phyloP scores from a whole-genome alignment of 257 asterid genomes.

The Thymus quinquecostatus region DNA sequence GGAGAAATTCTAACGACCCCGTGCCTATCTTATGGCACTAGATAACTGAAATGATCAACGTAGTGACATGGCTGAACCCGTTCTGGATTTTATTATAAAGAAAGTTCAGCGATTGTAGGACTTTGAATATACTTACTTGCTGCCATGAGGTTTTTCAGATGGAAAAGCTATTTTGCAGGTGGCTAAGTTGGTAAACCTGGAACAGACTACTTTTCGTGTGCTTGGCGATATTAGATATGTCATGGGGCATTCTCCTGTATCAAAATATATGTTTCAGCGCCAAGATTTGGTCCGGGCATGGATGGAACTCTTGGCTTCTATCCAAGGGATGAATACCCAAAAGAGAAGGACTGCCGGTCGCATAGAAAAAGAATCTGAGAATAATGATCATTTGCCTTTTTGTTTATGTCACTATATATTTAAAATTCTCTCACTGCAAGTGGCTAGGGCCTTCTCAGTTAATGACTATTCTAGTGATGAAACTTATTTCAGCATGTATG shows the following conservation, averaged over 20 bases:
- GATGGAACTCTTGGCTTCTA: constrained; percentile 84
- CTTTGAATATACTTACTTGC: constrained; percentile 2
- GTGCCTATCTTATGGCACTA: constrained; percentile 12
- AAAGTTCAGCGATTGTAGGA: background rate
- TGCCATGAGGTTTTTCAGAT: background rate
- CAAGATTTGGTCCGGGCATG: constrained; percentile 75
- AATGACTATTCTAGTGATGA: constrained; percentile 53
- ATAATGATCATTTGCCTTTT: constrained; percentile 67
- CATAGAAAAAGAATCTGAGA: constrained; percentile 83
- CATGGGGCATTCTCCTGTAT: constrained; percentile 85
- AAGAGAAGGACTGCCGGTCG: constrained; percentile 87
- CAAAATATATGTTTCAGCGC: constrained; percentile 63
- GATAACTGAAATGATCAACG: background rate
- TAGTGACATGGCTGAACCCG: background rate
- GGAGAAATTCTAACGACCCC: background rate
- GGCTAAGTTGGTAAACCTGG: constrained; percentile 68
- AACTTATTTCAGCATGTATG: constrained; percentile 38
- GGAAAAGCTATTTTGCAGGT: constrained; percentile 61
- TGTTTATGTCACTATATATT: constrained; percentile 71
- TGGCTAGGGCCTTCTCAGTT: constrained; percentile 81
- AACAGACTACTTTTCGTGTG: constrained; percentile 78
- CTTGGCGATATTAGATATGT: constrained; percentile 88
- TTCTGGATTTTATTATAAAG: constrained; percentile 7
- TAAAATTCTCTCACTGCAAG: constrained; percentile 73
- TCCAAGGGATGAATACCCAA: constrained; percentile 93